A percentile compares a stretch with the other conserved stretches of the same genome.
Conservation (phyloP, 495 filamentous ascomycete genomes). For the Lasiosphaeria hispida region DNA sequence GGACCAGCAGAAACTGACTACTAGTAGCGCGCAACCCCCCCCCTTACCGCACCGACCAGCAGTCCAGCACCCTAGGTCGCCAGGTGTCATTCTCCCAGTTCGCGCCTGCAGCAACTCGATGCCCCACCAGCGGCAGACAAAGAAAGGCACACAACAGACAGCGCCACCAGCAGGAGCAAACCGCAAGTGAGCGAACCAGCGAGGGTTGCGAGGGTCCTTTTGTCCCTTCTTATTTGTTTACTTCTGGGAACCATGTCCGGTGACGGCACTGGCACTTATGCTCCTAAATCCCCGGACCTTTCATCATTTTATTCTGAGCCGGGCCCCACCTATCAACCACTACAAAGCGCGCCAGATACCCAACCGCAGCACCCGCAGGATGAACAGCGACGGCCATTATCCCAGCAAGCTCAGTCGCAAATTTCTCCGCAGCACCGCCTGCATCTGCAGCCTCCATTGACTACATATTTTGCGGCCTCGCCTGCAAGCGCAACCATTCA, state of each 20-base stretch:
- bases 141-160: neutral
- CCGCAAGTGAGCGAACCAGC: too few species aligned
- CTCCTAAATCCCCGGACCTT: constrained; percentile 56
- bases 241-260: constrained; percentile 39
- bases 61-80: too few species aligned
- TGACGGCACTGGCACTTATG: constrained; percentile 46
- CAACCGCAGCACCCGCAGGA: constrained; percentile 19
- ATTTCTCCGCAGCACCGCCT: constrained; percentile 20
- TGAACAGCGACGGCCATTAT: constrained; percentile 25
- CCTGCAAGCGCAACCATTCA: constrained; percentile 8
- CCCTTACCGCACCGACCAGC: constrained; percentile 6
- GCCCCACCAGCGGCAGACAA: neutral
- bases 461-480: constrained; percentile 22
- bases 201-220: constrained; percentile 14
- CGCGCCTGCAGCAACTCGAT: too few species aligned
- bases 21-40: constrained; percentile 21
- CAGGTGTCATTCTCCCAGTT: too few species aligned
- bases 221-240: constrained; percentile 27
- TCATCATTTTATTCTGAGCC: constrained; percentile 46
- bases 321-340: constrained; percentile 24
- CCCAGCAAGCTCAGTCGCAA: constrained; percentile 25
- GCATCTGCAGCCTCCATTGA: constrained; percentile 24
- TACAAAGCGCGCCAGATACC: constrained; percentile 1
- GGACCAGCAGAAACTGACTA: constrained; percentile 13
- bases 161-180: too few species aligned